Conservation (phyloP, 2,329 filamentous ascomycete species). For the Apiospora hydei region DNA sequence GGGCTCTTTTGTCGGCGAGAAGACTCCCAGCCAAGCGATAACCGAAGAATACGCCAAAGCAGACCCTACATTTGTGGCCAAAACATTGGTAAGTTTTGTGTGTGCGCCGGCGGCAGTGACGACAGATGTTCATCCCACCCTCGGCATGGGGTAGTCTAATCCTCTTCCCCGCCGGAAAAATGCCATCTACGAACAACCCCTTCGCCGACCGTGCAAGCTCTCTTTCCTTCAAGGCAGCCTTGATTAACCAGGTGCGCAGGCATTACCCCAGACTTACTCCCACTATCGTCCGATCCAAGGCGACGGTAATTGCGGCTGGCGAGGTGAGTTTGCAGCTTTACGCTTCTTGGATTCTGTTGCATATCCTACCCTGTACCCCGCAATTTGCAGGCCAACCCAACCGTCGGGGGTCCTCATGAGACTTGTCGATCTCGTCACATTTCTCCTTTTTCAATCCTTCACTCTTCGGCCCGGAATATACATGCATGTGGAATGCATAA, state of each 20-base stretch:
- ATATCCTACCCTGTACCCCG: constrained; percentile 34
- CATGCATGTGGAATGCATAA: constrained; percentile 12
- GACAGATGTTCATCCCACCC: not conserved
- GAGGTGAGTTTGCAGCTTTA: constrained; percentile 70
- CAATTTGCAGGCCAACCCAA: constrained; percentile 26
- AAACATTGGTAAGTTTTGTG: constrained; percentile 76
- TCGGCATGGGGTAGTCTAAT: not conserved
- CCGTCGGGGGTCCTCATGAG: not conserved
- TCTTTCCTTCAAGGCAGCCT: not conserved
- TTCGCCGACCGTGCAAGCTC: not conserved
- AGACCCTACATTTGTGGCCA: constrained; percentile 83
- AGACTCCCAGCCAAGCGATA: constrained; percentile 78
- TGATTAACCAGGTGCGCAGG: constrained; percentile 53
- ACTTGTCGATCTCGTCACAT: not conserved
- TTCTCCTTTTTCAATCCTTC: not conserved
- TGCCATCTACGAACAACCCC: not conserved
- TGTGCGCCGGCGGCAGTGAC: not conserved
- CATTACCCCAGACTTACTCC: constrained; percentile 82
- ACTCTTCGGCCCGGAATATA: not conserved
- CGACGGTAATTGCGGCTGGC: constrained; percentile 97
- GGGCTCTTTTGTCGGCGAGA: constrained; percentile 84
- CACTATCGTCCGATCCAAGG: constrained; percentile 88
- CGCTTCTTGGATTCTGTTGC: constrained; percentile 30
- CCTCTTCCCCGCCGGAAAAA: not conserved
- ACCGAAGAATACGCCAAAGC: constrained; percentile 87